Conservation (phyloP, 2,329 filamentous ascomycete genomes). For the Leptodontidium sp. region DNA sequence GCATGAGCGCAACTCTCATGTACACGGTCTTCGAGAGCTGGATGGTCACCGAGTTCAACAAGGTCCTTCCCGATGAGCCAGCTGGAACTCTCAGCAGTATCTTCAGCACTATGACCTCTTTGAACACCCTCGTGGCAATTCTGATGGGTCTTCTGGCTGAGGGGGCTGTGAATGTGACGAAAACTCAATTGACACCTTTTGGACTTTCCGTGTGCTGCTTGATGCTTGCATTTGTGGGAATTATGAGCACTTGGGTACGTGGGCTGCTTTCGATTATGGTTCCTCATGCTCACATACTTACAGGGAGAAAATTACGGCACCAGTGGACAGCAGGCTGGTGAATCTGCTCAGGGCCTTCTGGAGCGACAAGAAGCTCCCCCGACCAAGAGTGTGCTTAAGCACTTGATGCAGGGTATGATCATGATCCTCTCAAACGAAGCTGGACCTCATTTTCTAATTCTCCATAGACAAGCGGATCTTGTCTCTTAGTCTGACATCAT, state of each 20-base stretch:
- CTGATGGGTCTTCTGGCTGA: constrained; percentile 59
- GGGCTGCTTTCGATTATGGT: not conserved
- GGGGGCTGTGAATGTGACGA: constrained; percentile 54
- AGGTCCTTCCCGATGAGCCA: constrained; percentile 51
- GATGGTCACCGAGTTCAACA: constrained; percentile 65
- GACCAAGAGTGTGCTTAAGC: constrained; percentile 30
- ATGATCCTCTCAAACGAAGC: not conserved
- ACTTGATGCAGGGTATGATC: constrained; percentile 27
- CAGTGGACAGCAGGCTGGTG: constrained; percentile 26
- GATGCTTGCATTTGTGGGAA: constrained; percentile 52
- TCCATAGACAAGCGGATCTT: constrained; percentile 55
- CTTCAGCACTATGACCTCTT: constrained; percentile 58
- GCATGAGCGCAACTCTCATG: constrained; percentile 62
- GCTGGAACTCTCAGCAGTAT: constrained; percentile 55
- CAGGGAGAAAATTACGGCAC: constrained; percentile 59
- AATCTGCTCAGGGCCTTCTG: constrained; percentile 15
- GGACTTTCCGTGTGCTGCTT: constrained; percentile 53
- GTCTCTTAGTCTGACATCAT: constrained; percentile 58
- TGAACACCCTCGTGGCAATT: constrained; percentile 64
- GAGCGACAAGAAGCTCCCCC: constrained; percentile 16
- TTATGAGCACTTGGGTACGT: constrained; percentile 57
- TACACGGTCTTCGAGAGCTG: constrained; percentile 68
- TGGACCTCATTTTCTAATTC: not conserved
- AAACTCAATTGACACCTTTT: constrained; percentile 61
- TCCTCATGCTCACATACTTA: not conserved